Evolutionary conservation across 106 monocot genomes (phyloP).

Genomic region (Xerophyta viscosa): DNA sequence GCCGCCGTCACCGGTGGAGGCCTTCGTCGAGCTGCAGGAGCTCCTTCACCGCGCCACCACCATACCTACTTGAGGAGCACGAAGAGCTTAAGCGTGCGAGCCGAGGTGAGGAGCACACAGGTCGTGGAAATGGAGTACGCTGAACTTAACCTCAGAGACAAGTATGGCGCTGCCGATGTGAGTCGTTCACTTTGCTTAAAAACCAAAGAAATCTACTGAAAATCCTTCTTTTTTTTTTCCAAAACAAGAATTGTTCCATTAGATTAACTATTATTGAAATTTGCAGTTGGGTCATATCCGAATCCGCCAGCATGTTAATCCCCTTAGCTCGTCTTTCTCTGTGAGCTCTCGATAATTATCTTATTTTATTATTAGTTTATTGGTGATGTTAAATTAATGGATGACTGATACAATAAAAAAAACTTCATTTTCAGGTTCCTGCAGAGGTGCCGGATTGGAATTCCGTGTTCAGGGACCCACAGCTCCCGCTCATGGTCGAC

Average conservation of each 20-base stretch:
- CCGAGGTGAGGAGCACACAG: conserved; percentile 37
- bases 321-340: conserved; percentile 60
- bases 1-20: no score
- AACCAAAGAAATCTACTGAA: no score
- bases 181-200: not conserved
- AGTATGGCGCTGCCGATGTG: conserved; percentile 25
- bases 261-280: not conserved
- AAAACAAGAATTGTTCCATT: not conserved
- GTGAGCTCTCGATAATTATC: conserved; percentile 19
- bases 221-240: conserved; percentile 1
- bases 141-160: conserved; percentile 46
- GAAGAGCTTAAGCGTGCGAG: no score
- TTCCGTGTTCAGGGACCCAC: conserved; percentile 42
- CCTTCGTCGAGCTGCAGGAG: no score
- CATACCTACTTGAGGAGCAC: no score
- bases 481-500: conserved; percentile 87
- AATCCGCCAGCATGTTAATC: conserved; percentile 95
- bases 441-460: conserved; percentile 55
- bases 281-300: conserved; percentile 72
- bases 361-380: no score
- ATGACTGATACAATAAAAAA: no score
- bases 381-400: no score
- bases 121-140: conserved; percentile 57
- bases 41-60: no score
- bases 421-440: conserved; percentile 33